phyloP scores from a whole-genome alignment of 1,284 basidiomycete genomes.

The Inonotus obliquus region DNA sequence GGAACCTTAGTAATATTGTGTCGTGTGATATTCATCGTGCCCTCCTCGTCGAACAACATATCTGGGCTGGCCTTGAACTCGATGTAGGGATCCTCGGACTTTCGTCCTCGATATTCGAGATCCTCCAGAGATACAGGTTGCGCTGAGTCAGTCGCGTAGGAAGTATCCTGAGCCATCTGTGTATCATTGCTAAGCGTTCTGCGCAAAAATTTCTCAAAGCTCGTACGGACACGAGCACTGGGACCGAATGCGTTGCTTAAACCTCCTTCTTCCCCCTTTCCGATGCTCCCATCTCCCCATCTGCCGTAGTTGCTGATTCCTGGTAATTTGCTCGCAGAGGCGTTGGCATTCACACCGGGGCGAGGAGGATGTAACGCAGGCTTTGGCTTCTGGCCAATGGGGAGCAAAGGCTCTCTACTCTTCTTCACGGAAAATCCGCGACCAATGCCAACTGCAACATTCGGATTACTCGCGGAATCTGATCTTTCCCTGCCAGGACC shows the following conservation, averaged over 20 bases:
- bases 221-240: constrained; percentile 16
- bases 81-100: constrained; percentile 7
- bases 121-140: constrained; percentile 9
- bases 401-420: constrained; percentile 65
- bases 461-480: background rate
- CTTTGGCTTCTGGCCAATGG: constrained; percentile 30
- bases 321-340: constrained; percentile 14
- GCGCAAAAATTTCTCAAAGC: constrained; percentile 17
- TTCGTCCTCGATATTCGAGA: constrained; percentile 3
- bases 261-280: constrained; percentile 5
- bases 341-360: constrained; percentile 1
- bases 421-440: constrained; percentile 35
- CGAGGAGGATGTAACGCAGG: background rate
- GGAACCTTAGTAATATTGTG: background rate
- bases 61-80: constrained; percentile 13
- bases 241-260: background rate
- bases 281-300: constrained; percentile 8
- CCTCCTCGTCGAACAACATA: constrained; percentile 12
- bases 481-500: background rate
- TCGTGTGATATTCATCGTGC: constrained; percentile 12
- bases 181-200: constrained; percentile 16
- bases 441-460: background rate
- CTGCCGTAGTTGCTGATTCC: constrained; percentile 8
- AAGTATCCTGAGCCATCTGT: constrained; percentile 6
- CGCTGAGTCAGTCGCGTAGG: background rate